Conservation (phyloP, 805 yeast genomes). For the Schwanniomyces polymorphus region DNA sequence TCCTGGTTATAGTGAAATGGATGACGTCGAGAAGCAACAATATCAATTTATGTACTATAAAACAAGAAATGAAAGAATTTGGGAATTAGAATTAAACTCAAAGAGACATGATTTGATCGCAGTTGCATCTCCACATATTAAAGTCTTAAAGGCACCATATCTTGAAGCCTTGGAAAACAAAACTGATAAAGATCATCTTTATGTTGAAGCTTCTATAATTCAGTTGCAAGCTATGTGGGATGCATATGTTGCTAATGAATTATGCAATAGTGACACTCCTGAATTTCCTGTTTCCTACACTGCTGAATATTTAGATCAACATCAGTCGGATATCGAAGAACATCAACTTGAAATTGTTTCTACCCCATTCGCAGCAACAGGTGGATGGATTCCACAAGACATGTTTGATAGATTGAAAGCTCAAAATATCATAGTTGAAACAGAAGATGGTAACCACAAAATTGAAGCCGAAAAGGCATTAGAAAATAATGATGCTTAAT, state of each 20-base stretch:
- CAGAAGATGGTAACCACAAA: slow-evolving; percentile 47
- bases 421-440: slow-evolving; percentile 62
- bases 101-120: slow-evolving; percentile 67
- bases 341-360: slow-evolving; percentile 69
- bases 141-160: slow-evolving; percentile 67
- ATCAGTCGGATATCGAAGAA: slow-evolving; percentile 56
- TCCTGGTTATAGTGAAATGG: slow-evolving; percentile 64
- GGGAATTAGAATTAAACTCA: slow-evolving; percentile 77
- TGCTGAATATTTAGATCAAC: slow-evolving; percentile 58
- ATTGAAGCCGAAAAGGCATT: slow-evolving; percentile 32
- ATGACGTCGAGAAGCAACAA: slow-evolving; percentile 74
- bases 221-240: slow-evolving; percentile 73
- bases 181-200: slow-evolving; percentile 56
- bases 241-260: slow-evolving; percentile 55
- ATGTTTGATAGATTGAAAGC: slow-evolving; percentile 72
- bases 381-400: slow-evolving; percentile 96
- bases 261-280: slow-evolving; percentile 44
- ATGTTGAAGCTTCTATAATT: slow-evolving; percentile 64
- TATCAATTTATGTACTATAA: slow-evolving; percentile 83
- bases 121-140: slow-evolving; percentile 81
- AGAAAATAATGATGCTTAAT: slow-evolving; percentile 4
- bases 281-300: slow-evolving; percentile 61
- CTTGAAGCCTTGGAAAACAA: slow-evolving; percentile 59
- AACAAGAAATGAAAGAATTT: slow-evolving; percentile 86
- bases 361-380: slow-evolving; percentile 84